Conservation (phyloP, 73 alveolate species). For the Stentor coeruleus region DNA sequence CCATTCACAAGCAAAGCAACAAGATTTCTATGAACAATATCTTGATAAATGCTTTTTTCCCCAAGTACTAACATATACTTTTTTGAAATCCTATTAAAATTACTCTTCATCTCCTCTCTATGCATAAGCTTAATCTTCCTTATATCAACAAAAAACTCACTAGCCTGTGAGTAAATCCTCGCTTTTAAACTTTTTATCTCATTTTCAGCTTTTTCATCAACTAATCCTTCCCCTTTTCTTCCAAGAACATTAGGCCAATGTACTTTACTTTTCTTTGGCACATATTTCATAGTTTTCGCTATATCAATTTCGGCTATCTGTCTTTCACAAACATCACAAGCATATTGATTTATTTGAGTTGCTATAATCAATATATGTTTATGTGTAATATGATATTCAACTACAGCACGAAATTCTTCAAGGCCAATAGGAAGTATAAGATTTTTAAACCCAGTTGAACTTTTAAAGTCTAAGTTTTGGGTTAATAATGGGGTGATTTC, state of each 20-base stretch:
- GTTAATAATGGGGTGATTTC: constrained; percentile 49
- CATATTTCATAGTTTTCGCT: constrained; percentile 31
- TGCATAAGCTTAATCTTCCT: neutral
- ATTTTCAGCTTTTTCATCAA: constrained; percentile 24
- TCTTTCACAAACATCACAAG: constrained; percentile 35
- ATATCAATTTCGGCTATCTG: constrained; percentile 39
- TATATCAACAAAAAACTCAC: neutral
- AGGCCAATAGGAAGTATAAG: constrained; percentile 41
- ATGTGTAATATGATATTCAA: constrained; percentile 40
- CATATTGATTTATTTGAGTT: constrained; percentile 29
- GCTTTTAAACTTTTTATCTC: constrained; percentile 24
- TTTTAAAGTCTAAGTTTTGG: constrained; percentile 45
- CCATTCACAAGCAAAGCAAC: constrained; percentile 26
- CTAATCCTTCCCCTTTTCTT: constrained; percentile 53
- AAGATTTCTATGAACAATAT: neutral
- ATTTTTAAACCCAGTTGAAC: constrained; percentile 40
- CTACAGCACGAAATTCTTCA: constrained; percentile 59
- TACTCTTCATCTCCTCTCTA: neutral
- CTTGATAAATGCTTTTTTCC: neutral
- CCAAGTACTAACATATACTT: neutral
- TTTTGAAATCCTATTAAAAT: neutral
- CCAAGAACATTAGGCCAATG: constrained; percentile 26
- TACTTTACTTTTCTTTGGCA: constrained; percentile 31
- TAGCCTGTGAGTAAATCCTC: constrained; percentile 37
- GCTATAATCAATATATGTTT: constrained; percentile 39